Conservation (phyloP, 352 stramenopile genomes). For the Pythium dissimile region DNA sequence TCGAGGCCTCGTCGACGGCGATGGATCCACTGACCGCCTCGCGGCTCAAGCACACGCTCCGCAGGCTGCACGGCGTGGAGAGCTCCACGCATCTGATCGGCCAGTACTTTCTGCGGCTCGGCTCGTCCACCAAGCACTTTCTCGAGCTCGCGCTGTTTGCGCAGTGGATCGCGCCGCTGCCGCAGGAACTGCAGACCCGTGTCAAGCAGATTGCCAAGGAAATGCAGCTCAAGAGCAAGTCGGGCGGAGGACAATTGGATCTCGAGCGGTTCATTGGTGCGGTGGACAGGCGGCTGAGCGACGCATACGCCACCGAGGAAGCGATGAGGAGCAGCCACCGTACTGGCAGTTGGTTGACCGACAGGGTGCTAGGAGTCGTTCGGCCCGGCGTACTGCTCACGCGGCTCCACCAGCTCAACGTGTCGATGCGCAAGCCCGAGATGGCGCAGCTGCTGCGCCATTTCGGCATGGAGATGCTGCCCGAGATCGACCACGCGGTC, state of each 20-base stretch:
- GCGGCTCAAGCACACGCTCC: slow-evolving; percentile 34
- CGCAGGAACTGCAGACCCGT: slow-evolving; percentile 29
- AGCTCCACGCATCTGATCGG: slow-evolving; percentile 40
- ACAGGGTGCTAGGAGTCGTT: too few relatives aligned
- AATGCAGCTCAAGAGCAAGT: slow-evolving; percentile 48
- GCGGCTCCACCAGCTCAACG: slow-evolving; percentile 44
- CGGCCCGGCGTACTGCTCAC: slow-evolving; percentile 28
- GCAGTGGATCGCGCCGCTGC: slow-evolving; percentile 35
- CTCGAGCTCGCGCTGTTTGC: slow-evolving; percentile 43
- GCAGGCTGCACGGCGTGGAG: slow-evolving; percentile 25
- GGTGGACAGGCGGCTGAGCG: slow-evolving; percentile 1
- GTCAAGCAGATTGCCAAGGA: slow-evolving; percentile 29
- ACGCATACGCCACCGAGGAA: not conserved
- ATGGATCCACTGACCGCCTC: slow-evolving; percentile 36
- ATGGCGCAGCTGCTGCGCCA: slow-evolving; percentile 37
- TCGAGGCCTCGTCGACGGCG: not conserved
- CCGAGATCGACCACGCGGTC: slow-evolving; percentile 37
- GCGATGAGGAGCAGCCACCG: too few relatives aligned
- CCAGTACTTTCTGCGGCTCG: slow-evolving; percentile 56
- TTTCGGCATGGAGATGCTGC: slow-evolving; percentile 43
- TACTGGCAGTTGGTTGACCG: too few relatives aligned
- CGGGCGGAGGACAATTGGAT: slow-evolving; percentile 39
- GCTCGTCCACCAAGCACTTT: slow-evolving; percentile 36
- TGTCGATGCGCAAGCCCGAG: slow-evolving; percentile 35
- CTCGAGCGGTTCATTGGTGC: slow-evolving; percentile 41